Conservation (phyloP, 768 basidiomycete species). For the Pisolithus albus region DNA sequence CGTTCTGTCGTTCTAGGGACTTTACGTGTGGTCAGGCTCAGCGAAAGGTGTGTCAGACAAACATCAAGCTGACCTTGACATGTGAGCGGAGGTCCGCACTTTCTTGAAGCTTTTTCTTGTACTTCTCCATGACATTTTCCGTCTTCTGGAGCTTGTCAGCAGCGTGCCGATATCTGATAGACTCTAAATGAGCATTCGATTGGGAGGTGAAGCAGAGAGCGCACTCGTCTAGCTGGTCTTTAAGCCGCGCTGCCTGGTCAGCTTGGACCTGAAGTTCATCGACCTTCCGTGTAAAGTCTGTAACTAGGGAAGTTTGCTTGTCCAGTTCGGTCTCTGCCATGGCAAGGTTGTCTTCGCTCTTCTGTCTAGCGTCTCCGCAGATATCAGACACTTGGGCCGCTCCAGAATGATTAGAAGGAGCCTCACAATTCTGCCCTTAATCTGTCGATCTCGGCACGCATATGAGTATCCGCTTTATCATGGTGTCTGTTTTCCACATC, state of each 20-base stretch:
- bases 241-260: conserved; percentile 70
- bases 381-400: conserved; percentile 14
- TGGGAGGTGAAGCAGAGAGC: background rate
- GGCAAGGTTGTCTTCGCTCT: conserved; percentile 88
- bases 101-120: conserved; percentile 97
- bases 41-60: background rate
- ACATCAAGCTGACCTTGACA: conserved; percentile 53
- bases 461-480: conserved; percentile 69
- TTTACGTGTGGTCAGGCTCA: conserved; percentile 22
- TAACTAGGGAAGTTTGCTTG: conserved; percentile 59
- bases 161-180: conserved; percentile 75
- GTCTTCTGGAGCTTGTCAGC: conserved; percentile 89
- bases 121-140: conserved; percentile 98
- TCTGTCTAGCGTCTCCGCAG: conserved; percentile 56
- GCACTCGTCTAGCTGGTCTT: conserved; percentile 94
- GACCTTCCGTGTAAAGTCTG: conserved; percentile 70
- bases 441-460: conserved; percentile 77
- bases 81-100: conserved; percentile 83
- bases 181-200: background rate
- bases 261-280: conserved; percentile 78
- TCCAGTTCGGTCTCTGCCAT: conserved; percentile 79
- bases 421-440: conserved; percentile 81
- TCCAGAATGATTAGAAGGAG: background rate
- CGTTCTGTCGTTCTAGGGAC: conserved; percentile 91
- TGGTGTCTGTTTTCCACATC: conserved; percentile 55